Base-by-base conservation (phyloP, 1,139 yeast species). In the Taphrina betulina region DNA sequence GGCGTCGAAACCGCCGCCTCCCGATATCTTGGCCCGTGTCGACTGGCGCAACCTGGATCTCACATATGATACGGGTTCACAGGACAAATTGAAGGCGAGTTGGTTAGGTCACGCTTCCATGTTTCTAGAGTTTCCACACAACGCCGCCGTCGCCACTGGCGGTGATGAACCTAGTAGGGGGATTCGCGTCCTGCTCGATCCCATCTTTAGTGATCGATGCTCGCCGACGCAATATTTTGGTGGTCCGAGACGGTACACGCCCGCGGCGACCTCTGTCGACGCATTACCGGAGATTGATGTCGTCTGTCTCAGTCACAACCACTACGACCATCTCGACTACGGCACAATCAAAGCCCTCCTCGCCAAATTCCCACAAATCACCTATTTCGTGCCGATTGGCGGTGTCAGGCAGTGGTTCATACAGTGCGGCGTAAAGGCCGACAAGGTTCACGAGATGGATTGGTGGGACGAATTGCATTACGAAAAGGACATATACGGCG, bases 241-340 rank as follows among this genome's bases (percentile, higher is more conserved):
- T 0, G n/a, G n/a, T n/a, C 96, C 96, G 5, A 82, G 82, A 66
- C 73, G 97, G 62, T 78, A 89, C 24, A 78, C 85, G 0, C 82
- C 82, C 20, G 73, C 87, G 16, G 95, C 96, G 0, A 78, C 87
- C 70, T 63, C 73, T 16, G 68, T 83, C 16, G 76, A 77, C 1
- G 83, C 83, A 14, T 74, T 88, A 16, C 82, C 86, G 2, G 71
- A 73, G 14, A 79, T 92, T 1, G 82, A 88, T 63, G 78, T 83
- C 55, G 82, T 88, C 2, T 67, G 90, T 29, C 95, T 90, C 0
- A 85, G 95, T 1, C 97, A 90, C 68, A 92, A 90, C 67, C 97
- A 90, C 52, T 60, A 60, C 41, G 63, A 60, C 41, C 63, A 60
- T 29, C 60, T 60, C 14, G 62, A 60, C 43, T 14, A 24, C 10